Evolutionary conservation across 495 filamentous ascomycete genomes (phyloP).

Genomic region (Chaetomidium leptoderma): DNA sequence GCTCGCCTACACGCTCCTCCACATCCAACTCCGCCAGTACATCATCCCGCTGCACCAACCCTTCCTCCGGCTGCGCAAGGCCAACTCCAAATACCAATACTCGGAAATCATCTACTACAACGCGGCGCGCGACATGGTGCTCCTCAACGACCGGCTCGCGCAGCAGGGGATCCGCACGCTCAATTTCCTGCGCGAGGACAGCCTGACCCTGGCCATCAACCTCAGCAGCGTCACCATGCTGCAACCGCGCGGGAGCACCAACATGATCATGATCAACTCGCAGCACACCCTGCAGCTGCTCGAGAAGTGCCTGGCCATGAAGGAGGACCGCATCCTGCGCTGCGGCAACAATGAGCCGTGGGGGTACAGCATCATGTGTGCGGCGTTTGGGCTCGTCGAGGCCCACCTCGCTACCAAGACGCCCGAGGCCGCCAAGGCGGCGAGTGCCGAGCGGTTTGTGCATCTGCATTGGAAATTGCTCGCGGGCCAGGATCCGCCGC

Average conservation of each 20-base stretch:
- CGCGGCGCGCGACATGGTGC: constrained; percentile 43
- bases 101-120: constrained; percentile 48
- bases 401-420: constrained; percentile 39
- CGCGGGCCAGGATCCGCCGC: constrained; percentile 40
- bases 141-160: constrained; percentile 39
- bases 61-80: constrained; percentile 39
- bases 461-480: constrained; percentile 41
- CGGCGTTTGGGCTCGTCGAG: constrained; percentile 40
- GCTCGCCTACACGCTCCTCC: constrained; percentile 40
- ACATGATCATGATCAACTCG: constrained; percentile 44
- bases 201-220: constrained; percentile 40
- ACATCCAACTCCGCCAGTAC: constrained; percentile 43
- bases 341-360: constrained; percentile 47
- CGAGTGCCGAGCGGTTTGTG: constrained; percentile 38
- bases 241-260: constrained; percentile 43
- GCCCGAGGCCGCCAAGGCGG: constrained; percentile 37
- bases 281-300: constrained; percentile 42
- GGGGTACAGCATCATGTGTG: constrained; percentile 45
- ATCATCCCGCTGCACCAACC: constrained; percentile 45
- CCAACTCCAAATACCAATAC: constrained; percentile 42
- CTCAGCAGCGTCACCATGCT: constrained; percentile 47
- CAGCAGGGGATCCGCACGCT: constrained; percentile 40
- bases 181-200: constrained; percentile 40
- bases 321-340: constrained; percentile 44
- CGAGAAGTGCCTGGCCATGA: constrained; percentile 41